These are phyloP conservation scores for Aspergillus saccharolyticus DNA, from an alignment of 495 filamentous ascomycete species.

Conservation along the genomic window DNA sequence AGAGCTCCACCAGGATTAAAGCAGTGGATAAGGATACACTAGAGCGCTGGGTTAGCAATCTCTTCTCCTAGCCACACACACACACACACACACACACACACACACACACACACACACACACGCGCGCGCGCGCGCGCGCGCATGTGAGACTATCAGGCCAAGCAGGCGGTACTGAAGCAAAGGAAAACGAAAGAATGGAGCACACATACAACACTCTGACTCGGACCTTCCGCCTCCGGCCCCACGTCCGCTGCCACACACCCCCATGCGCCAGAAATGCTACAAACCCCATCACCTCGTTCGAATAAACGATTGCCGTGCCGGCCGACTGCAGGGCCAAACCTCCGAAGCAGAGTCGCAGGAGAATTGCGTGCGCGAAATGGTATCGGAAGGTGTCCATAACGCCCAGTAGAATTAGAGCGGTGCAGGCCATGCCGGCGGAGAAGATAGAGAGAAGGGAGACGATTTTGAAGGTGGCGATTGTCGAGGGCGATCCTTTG, in stretches of 20 bases:
- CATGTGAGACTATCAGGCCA: no score
- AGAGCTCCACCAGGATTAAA: constrained; percentile 19
- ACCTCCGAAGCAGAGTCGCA: constrained; percentile 18
- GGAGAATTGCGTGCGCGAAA: constrained; percentile 16
- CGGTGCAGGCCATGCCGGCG: constrained; percentile 16
- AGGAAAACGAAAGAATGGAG: neutral
- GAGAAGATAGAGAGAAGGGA: constrained; percentile 20
- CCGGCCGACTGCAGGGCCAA: constrained; percentile 19
- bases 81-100: no score
- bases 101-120: no score
- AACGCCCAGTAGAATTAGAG: constrained; percentile 19
- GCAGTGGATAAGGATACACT: constrained; percentile 22
- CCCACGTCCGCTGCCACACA: constrained; percentile 13
- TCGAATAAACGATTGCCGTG: constrained; percentile 22
- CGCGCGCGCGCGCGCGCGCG: no score
- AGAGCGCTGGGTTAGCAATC: neutral
- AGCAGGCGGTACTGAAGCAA: no score
- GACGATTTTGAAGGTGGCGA: constrained; percentile 17
- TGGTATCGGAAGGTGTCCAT: constrained; percentile 26
- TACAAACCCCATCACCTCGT: constrained; percentile 18
- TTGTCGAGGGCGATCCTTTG: constrained; percentile 12
- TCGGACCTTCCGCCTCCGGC: constrained; percentile 10
- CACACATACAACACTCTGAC: constrained; percentile 18
- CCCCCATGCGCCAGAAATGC: constrained; percentile 16
- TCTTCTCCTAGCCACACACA: no score